Conservation (phyloP, 352 stramenopile species). For the Pythium grandisporangium region DNA sequence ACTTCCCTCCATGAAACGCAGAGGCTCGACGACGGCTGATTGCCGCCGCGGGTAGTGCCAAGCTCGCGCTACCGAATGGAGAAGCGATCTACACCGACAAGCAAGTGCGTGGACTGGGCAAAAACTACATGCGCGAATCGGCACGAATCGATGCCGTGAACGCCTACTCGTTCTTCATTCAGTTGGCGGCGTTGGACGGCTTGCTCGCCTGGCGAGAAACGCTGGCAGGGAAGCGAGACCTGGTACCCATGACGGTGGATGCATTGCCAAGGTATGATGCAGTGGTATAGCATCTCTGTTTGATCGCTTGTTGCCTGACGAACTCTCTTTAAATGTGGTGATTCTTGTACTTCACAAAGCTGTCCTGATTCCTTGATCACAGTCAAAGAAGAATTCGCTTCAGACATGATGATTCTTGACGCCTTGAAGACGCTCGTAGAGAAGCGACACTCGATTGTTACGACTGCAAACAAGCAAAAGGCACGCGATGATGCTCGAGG, state of each 20-base stretch:
- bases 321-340: constrained; percentile 22
- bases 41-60: constrained; percentile 21
- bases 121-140: constrained; percentile 79
- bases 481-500: constrained; percentile 62
- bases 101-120: constrained; percentile 59
- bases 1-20: too few species aligned
- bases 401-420: constrained; percentile 22
- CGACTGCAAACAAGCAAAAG: constrained; percentile 58
- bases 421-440: constrained; percentile 53
- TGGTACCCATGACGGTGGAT: neutral
- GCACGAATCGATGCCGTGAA: constrained; percentile 42
- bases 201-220: constrained; percentile 21
- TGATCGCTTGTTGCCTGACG: constrained; percentile 1
- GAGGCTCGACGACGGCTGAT: constrained; percentile 8
- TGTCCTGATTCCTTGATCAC: too few species aligned
- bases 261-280: constrained; percentile 22
- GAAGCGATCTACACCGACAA: constrained; percentile 72
- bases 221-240: constrained; percentile 13
- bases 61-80: constrained; percentile 21
- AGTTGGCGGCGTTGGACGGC: constrained; percentile 59
- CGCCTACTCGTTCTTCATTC: constrained; percentile 82
- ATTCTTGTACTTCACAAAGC: too few species aligned
- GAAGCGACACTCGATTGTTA: constrained; percentile 37
- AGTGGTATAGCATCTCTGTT: too few species aligned
- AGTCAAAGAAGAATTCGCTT: constrained; percentile 34